Evolutionary conservation across 2,329 filamentous ascomycete species (phyloP).

Genomic region (Exophiala dermatitidis): DNA sequence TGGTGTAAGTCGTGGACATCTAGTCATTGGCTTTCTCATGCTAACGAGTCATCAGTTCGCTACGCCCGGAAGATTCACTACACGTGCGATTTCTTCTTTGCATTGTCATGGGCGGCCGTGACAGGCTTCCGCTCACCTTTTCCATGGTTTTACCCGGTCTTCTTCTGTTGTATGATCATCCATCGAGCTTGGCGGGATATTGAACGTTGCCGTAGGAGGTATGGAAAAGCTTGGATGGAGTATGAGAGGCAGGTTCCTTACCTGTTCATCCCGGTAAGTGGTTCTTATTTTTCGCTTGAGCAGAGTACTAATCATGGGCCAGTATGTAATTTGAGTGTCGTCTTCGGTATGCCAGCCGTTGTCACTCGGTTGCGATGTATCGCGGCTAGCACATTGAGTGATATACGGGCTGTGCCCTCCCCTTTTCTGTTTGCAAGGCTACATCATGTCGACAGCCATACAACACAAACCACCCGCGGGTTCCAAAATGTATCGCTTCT

Average conservation of each 20-base stretch:
- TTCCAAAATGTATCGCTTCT: neutral
- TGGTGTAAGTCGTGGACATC: constrained; percentile 55
- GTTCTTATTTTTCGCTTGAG: neutral
- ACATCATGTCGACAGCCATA: neutral
- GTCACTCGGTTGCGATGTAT: neutral
- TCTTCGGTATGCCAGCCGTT: neutral
- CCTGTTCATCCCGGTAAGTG: constrained; percentile 67
- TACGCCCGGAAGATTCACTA: constrained; percentile 75
- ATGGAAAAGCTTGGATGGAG: constrained; percentile 73
- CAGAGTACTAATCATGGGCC: neutral
- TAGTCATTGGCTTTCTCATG: constrained; percentile 2
- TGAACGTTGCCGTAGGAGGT: constrained; percentile 66
- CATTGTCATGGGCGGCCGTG: constrained; percentile 70
- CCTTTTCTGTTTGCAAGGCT: neutral
- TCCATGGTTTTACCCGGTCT: constrained; percentile 82
- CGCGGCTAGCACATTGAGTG: neutral
- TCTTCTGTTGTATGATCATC: constrained; percentile 72
- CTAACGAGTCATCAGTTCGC: constrained; percentile 45
- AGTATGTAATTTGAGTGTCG: neutral
- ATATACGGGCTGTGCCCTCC: neutral
- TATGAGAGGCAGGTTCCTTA: constrained; percentile 76
- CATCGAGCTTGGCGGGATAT: constrained; percentile 73
- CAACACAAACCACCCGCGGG: neutral
- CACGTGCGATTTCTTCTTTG: constrained; percentile 71
- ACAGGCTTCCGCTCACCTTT: constrained; percentile 74